Base-by-base conservation (phyloP, 495 filamentous ascomycete species). In the Hapsidospora chrysogenum region DNA sequence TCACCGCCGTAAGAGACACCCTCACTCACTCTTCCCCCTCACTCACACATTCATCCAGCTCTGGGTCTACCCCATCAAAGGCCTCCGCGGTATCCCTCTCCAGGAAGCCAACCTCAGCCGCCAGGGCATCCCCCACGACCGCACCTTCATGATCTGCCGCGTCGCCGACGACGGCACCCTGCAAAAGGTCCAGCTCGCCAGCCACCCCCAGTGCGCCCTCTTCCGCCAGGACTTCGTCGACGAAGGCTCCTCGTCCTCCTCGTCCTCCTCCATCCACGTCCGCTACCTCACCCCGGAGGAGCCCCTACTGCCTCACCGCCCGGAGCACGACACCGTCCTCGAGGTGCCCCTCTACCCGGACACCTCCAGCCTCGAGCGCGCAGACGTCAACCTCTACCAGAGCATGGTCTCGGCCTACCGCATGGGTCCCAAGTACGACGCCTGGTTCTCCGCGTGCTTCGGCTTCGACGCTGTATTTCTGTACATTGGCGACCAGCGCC, bases 41-140 rank as follows among this genome's bases (percentile, higher is more conserved):
- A n/a, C n/a, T n/a, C 4, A 36, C 14, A 7, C 2, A 11, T 28
- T 10, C 15, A 19, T 16, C 13, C 46, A 89, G 78, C 65, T 95
- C 21, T 89, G 82, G 56, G 64, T 80, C 28, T 92, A 93, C 50
- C 85, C 86, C 37, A 80, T 95, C 60, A 95, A 93, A 48, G 84
- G 76, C 2, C 66, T 94, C 1, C 72, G 78, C 4, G 73, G 68
- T 4, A 69, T 80, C 19, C 38, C 64, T 17, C 50, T 93, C 23
- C 29, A 56, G 2, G 46, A 59, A 15, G 66, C 78, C 9, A 40
- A 55, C 5, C 48, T 86, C 22, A 75, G 73, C 1, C 53, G 63
- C n/a, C 64, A 73, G 41, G 85, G 85, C 9, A 68, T 92, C 39
- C 55, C 58, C 21, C 67, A 82, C 53, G 86, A 95, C 57, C 73